Base-by-base conservation (phyloP, 108 stramenopile species). In the Craspedostauros australis region DNA sequence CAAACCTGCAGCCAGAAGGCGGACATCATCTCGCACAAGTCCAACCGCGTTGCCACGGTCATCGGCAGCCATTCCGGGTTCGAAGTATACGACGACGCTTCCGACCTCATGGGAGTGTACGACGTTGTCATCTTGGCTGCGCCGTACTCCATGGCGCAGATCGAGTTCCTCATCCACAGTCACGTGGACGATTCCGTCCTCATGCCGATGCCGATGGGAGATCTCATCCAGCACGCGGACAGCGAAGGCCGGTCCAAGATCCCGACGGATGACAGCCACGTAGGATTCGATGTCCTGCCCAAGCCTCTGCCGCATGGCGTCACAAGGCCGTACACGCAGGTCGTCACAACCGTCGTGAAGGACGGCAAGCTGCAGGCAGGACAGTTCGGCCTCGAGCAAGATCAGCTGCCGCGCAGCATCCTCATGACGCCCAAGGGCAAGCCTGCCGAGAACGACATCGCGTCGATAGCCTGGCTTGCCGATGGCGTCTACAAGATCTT, bases 41-140 rank as follows among this genome's bases (percentile, higher is more conserved):
- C 18, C 8, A 11, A 57, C 33, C 45, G 48, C 22, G 46, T 81
- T 1, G 40, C 72, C 5, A 59, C 68, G 3, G 60, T 76, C 25
- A 52, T 81, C 21, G 64, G 50, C 31, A 59, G 50, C 19, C 27
- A 54, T 9, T 48, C 50, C 25, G 54, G 60, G 19, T 66, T 73
- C 14, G 64, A 66, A 39, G 28, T 73, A 0, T 73, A 56, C 41
- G 60, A 40, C 20, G 44, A 28, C 1, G 59, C 70, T 19, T 69
- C 70, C 11, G 57, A 62, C 20, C 53, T 59, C 4, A 26, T 86
- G 16, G 89, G 84, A 25, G 28, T 55, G 0, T 86, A 59, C 60
- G 82, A 91, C 73, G 46, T 80, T 54, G 80, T 91, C 20, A 64
- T 91, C 31, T 60, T 91, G 41, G 89, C 89, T 0, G 72, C 85